These are phyloP conservation scores for Linnemannia schmuckeri DNA, from an alignment of 192 early-diverging fungal genomes.

Conservation along the genomic window DNA sequence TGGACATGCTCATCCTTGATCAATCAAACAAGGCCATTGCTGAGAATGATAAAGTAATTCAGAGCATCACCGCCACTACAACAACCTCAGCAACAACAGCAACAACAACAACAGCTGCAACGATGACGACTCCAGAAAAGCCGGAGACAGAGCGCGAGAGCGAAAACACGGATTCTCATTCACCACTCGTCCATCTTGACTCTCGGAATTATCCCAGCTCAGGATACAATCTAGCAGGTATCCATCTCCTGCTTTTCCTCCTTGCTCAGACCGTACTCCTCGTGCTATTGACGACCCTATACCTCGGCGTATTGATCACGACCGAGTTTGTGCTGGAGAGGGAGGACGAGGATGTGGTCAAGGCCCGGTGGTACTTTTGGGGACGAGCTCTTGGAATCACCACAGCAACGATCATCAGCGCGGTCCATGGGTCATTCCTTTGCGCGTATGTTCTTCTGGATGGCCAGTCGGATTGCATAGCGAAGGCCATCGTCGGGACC, in stretches of 20 bases:
- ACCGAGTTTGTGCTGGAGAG: slow-evolving; percentile 28
- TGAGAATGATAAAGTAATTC: not conserved
- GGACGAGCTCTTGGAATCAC: slow-evolving; percentile 16
- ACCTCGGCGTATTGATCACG: slow-evolving; percentile 22
- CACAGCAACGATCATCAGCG: slow-evolving; percentile 14
- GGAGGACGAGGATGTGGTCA: slow-evolving; percentile 16
- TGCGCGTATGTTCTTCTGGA: slow-evolving; percentile 25
- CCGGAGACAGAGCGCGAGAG: not conserved
- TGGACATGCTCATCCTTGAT: not conserved
- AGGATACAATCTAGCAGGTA: slow-evolving; percentile 5
- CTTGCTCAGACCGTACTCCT: not conserved
- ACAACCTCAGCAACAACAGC: not conserved
- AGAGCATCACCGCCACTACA: not conserved
- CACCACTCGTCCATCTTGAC: not conserved
- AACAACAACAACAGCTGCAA: not conserved
- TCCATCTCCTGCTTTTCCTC: slow-evolving; percentile 11
- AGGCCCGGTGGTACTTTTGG: slow-evolving; percentile 14
- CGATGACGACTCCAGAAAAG: not conserved
- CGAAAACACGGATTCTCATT: not conserved
- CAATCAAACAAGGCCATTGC: not conserved
- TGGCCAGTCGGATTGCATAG: slow-evolving; percentile 26
- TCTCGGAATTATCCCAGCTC: not conserved
- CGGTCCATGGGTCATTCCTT: slow-evolving; percentile 16
- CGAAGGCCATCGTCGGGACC: slow-evolving; percentile 10
- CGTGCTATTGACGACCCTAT: not conserved